Conservation (phyloP, 805 yeast genomes). For the Brettanomyces anomalus region DNA sequence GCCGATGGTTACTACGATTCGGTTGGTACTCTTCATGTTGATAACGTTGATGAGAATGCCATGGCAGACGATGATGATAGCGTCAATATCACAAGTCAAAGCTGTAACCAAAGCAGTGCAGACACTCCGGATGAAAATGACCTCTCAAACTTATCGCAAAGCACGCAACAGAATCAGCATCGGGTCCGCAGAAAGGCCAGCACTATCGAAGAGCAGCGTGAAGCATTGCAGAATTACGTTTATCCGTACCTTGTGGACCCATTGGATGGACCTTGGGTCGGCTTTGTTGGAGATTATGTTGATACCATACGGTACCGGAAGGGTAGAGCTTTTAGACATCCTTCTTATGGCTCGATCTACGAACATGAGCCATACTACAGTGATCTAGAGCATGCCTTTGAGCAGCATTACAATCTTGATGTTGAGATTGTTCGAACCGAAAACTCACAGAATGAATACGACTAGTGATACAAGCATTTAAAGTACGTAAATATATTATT, state of each 20-base stretch:
- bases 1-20: conserved; percentile 1
- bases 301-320: conserved; percentile 28
- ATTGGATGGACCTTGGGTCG: conserved; percentile 49
- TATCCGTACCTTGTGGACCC: conserved; percentile 40
- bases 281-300: conserved; percentile 43
- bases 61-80: conserved; percentile 3
- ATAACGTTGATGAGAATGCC: not conserved
- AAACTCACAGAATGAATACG: conserved; percentile 16
- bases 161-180: not conserved
- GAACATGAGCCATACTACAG: conserved; percentile 2
- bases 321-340: not conserved
- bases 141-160: not conserved
- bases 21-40: not conserved
- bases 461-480: too few species aligned
- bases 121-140: conserved; percentile 1
- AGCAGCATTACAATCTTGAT: conserved; percentile 2
- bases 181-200: conserved; percentile 31
- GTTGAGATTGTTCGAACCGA: conserved; percentile 14
- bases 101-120: not conserved
- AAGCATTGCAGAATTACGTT: conserved; percentile 38
- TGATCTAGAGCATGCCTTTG: not conserved
- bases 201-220: conserved; percentile 51
- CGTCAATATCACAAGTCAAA: not conserved
- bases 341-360: not conserved
- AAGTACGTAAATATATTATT: too few species aligned